Evolutionary conservation across 495 filamentous ascomycete species (phyloP), one percentile per base, ranked within the genome.

Genomic region (Neurospora tetrasperma): DNA sequence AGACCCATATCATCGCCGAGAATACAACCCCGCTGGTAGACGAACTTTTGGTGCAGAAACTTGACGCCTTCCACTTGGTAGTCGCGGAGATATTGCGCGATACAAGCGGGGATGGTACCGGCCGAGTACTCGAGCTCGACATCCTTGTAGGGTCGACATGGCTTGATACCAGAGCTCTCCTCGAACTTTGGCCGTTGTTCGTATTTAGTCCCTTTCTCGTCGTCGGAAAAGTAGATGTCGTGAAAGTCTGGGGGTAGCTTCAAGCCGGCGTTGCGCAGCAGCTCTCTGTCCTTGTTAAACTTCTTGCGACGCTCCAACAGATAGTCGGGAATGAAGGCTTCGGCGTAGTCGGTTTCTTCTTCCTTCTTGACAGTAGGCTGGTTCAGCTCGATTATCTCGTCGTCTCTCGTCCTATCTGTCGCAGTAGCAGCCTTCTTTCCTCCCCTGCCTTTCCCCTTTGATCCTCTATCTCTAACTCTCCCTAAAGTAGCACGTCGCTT

Each of bases 1-100:
- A 99, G 82, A 42, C 96, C 96, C 96, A 99, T 99, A 78, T 99
- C 96, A 80, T 99, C 96, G 2, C 96, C 88, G 3, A 99, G 85
- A 31, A 99, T 91, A 5, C 93, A 94, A 5, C 96, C 96, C 72
- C 90, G 92, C 74, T 98, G 96, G 76, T 93, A 96, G 20, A 98
- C 91, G 77, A 99, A 99, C 41, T 91, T 83, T 73, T 93, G 88
- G 79, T 99, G 96, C 8, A 99, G 83, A 78, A 98, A 98, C 20
- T 87, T 89, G 10, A 89, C 93, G 35, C 96, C 96, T 42, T 93
- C 86, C 4, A 98, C 85, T 80, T 99, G 96, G 78, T 99, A 99
- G 72, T 92, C 91, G 40, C 96, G 89, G 44, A 99, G 85, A 85
- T 95, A 97, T 79, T 97, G 95, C 3, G 96, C 94, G 71, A 98